phyloP scores from a whole-genome alignment of 495 filamentous ascomycete genomes.

The Lophium mytilinum region DNA sequence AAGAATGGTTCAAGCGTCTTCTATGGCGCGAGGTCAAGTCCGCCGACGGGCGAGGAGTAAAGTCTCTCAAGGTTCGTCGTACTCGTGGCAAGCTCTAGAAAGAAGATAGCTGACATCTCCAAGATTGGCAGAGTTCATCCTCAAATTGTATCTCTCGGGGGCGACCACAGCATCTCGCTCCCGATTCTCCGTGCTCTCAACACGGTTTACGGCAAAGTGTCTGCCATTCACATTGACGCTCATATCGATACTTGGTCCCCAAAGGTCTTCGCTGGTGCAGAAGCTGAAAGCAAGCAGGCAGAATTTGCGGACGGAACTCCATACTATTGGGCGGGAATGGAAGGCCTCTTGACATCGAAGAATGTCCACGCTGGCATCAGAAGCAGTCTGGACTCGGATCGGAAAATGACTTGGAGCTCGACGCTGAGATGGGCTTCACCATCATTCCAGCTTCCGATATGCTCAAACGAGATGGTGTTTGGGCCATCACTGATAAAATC shows the following conservation, averaged over 20 bases:
- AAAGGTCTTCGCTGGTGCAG: slow-evolving; percentile 16
- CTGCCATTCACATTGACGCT: slow-evolving; percentile 66
- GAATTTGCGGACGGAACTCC: slow-evolving; percentile 30
- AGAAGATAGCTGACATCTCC: too few relatives aligned
- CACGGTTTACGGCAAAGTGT: slow-evolving; percentile 56
- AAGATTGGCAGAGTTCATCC: too few relatives aligned
- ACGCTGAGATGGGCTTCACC: slow-evolving; percentile 44
- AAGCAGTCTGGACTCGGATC: slow-evolving; percentile 23
- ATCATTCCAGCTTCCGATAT: slow-evolving; percentile 62
- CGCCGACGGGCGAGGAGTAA: too few relatives aligned
- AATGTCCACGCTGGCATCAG: slow-evolving; percentile 28
- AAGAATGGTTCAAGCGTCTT: slow-evolving; percentile 40
- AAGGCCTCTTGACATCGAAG: slow-evolving; percentile 25
- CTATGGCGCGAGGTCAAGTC: too few relatives aligned
- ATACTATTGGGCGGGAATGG: slow-evolving; percentile 31
- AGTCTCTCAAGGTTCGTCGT: too few relatives aligned
- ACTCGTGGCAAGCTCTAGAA: too few relatives aligned
- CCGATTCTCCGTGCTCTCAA: slow-evolving; percentile 57
- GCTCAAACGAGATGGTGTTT: slow-evolving; percentile 45
- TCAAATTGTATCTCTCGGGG: slow-evolving; percentile 44
- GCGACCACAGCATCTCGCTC: slow-evolving; percentile 56
- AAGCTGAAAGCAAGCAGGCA: slow-evolving; percentile 26
- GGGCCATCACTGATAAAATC: slow-evolving; percentile 44
- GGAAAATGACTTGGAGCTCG: slow-evolving; percentile 27
- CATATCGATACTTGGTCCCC: slow-evolving; percentile 41